Conservation (phyloP, 1,139 yeast species). For the Debaryomyces singareniensis region DNA sequence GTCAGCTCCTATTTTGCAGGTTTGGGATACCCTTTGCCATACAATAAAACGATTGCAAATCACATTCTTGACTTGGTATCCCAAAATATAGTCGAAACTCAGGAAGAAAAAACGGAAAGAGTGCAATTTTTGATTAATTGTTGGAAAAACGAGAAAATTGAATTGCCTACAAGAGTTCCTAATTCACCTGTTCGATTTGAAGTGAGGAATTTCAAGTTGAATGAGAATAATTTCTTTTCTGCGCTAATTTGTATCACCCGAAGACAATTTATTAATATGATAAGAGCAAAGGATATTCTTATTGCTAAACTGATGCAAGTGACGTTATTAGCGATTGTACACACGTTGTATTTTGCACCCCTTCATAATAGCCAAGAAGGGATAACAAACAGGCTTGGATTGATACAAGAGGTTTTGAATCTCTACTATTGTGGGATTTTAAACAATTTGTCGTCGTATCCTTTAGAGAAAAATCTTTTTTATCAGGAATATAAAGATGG, state of each 20-base stretch:
- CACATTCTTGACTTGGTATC: slow-evolving; percentile 67
- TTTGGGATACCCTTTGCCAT: slow-evolving; percentile 50
- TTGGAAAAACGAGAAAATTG: slow-evolving; percentile 23
- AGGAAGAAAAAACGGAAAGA: slow-evolving; percentile 20
- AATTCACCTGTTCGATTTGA: slow-evolving; percentile 11
- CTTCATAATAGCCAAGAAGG: slow-evolving; percentile 53
- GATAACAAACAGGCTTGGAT: slow-evolving; percentile 60
- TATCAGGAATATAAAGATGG: slow-evolving; percentile 76
- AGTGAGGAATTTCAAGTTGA: slow-evolving; percentile 13
- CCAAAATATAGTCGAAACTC: slow-evolving; percentile 29
- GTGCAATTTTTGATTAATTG: slow-evolving; percentile 26
- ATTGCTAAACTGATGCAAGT: slow-evolving; percentile 66
- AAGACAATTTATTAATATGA: slow-evolving; percentile 41
- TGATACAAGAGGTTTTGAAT: slow-evolving; percentile 68
- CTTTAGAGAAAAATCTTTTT: slow-evolving; percentile 66
- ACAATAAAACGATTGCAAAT: slow-evolving; percentile 65
- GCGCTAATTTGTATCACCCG: slow-evolving; percentile 25
- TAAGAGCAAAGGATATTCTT: slow-evolving; percentile 56
- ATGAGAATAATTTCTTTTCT: slow-evolving; percentile 16
- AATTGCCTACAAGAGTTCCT: slow-evolving; percentile 4
- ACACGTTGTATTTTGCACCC: slow-evolving; percentile 70
- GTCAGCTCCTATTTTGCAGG: slow-evolving; percentile 36
- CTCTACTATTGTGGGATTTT: slow-evolving; percentile 76
- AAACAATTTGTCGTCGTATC: slow-evolving; percentile 70
- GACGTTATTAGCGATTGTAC: slow-evolving; percentile 56